phyloP scores from a whole-genome alignment of 805 yeast genomes.

The Millerozyma acaciae region DNA sequence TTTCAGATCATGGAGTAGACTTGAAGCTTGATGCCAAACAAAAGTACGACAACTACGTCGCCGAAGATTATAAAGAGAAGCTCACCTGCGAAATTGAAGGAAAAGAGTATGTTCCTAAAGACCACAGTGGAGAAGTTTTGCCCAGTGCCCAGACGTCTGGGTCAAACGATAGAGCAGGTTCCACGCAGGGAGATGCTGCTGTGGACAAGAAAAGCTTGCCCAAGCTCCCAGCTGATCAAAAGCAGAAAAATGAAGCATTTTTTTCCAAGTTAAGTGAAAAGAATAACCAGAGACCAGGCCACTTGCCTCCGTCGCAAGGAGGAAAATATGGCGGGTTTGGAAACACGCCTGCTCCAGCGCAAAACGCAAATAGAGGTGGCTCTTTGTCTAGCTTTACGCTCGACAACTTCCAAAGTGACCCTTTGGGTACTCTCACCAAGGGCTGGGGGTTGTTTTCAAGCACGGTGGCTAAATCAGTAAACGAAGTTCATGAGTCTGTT shows the following conservation, averaged over 20 bases:
- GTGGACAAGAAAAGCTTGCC: conserved; percentile 43
- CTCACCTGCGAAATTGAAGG: conserved; percentile 76
- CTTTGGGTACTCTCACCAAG: conserved; percentile 81
- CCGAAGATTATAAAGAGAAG: conserved; percentile 89
- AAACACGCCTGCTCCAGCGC: conserved; percentile 56
- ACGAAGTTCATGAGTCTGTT: conserved; percentile 81
- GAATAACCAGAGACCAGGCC: conserved; percentile 69
- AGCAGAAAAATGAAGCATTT: conserved; percentile 71
- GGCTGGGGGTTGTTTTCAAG: conserved; percentile 94
- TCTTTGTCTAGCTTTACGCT: conserved; percentile 56
- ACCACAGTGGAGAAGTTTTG: conserved; percentile 47
- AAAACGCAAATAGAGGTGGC: conserved; percentile 23
- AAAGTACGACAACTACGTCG: conserved; percentile 85
- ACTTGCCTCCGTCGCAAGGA: conserved; percentile 89
- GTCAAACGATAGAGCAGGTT: conserved; percentile 3
- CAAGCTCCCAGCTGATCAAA: conserved; percentile 31
- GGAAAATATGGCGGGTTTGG: conserved; percentile 94
- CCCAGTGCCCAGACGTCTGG: conserved; percentile 20
- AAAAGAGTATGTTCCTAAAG: conserved; percentile 60
- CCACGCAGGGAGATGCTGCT: conserved; percentile 21
- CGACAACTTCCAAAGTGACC: conserved; percentile 74
- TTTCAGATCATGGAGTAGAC: conserved; percentile 69
- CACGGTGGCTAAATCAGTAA: conserved; percentile 78
- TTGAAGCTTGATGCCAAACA: conserved; percentile 56
- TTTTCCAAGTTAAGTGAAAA: conserved; percentile 74